Conservation (phyloP, 495 filamentous ascomycete genomes). For the Amniculicola lignicola region DNA sequence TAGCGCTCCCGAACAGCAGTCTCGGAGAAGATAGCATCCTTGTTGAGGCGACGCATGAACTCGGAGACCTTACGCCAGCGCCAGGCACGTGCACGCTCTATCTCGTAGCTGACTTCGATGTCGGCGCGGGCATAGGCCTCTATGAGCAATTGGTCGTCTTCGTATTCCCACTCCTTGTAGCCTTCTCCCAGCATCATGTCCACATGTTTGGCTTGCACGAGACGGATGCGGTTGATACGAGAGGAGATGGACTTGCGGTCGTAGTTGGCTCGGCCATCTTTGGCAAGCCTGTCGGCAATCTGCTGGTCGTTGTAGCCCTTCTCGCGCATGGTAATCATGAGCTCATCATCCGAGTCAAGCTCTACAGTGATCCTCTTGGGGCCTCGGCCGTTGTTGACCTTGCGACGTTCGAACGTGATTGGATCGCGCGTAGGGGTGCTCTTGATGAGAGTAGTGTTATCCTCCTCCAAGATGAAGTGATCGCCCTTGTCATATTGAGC, state of each 20-base stretch:
- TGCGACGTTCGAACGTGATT: conserved; percentile 5
- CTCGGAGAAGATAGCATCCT: conserved; percentile 30
- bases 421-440: background rate
- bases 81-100: conserved; percentile 28
- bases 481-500: conserved; percentile 3
- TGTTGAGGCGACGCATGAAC: conserved; percentile 24
- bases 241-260: conserved; percentile 41
- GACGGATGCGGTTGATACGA: conserved; percentile 40
- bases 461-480: conserved; percentile 8
- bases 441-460: background rate
- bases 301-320: conserved; percentile 36
- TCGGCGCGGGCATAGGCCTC: conserved; percentile 28
- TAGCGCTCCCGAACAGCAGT: conserved; percentile 39
- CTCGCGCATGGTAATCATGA: conserved; percentile 42
- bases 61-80: conserved; percentile 34
- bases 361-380: conserved; percentile 34
- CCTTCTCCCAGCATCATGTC: conserved; percentile 41
- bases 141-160: conserved; percentile 39
- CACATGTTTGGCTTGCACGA: conserved; percentile 33
- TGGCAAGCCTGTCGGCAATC: conserved; percentile 36
- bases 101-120: conserved; percentile 29
- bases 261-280: conserved; percentile 38
- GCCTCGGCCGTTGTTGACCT: background rate
- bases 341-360: conserved; percentile 41
- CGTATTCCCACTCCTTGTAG: conserved; percentile 41